phyloP scores from a whole-genome alignment of 2,329 filamentous ascomycete species.

The Corniculantispora saksenae region DNA sequence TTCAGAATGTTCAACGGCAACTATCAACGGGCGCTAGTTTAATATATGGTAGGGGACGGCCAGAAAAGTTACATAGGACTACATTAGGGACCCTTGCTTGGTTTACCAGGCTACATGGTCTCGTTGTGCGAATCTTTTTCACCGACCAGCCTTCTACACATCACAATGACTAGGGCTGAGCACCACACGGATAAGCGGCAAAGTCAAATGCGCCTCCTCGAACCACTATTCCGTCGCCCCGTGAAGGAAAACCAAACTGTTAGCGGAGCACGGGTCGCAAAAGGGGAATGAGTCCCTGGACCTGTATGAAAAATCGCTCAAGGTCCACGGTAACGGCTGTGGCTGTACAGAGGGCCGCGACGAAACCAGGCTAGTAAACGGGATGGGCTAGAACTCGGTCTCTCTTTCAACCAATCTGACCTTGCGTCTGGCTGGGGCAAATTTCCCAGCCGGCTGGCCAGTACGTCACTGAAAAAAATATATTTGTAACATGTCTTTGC shows the following conservation, averaged over 20 bases:
- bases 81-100: too few relatives aligned
- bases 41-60: not conserved
- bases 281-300: not conserved
- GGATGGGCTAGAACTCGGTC: not conserved
- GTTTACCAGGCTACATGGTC: not conserved
- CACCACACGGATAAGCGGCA: not conserved
- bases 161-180: not conserved
- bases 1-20: not conserved
- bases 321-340: not conserved
- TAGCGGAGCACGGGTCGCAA: not conserved
- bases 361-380: not conserved
- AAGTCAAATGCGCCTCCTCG: not conserved
- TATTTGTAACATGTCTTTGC: too few relatives aligned
- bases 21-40: not conserved
- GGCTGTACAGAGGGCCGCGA: slow-evolving; percentile 4
- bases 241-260: not conserved
- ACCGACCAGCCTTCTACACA: not conserved
- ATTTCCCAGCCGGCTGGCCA: not conserved
- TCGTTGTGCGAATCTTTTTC: not conserved
- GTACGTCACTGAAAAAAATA: too few relatives aligned
- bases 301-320: slow-evolving; percentile 5
- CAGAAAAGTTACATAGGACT: not conserved
- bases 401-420: not conserved
- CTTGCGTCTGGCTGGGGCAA: not conserved
- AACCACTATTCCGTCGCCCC: not conserved